phyloP scores from a whole-genome alignment of 1,284 basidiomycete species.

The Cryptococcus sp. region DNA sequence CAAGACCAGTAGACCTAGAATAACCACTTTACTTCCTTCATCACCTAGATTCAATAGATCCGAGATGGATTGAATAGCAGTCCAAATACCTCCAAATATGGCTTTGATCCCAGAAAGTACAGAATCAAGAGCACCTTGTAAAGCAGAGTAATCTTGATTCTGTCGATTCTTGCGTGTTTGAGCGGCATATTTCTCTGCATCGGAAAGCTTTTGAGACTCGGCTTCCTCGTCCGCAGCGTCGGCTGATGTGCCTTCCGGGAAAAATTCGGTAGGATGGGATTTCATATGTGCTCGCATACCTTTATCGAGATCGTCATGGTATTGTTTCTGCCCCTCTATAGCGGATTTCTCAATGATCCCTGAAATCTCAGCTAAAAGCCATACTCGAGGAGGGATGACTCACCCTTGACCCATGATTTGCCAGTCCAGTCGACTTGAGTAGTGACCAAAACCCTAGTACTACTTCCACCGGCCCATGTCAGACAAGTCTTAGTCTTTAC shows the following conservation, averaged over 20 bases:
- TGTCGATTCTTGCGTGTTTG: constrained; percentile 25
- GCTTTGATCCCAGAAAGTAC: constrained; percentile 64
- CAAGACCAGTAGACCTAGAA: constrained; percentile 64
- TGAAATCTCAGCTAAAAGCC: constrained; percentile 34
- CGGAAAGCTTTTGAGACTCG: constrained; percentile 20
- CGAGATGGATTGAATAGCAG: constrained; percentile 54
- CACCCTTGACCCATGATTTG: constrained; percentile 91
- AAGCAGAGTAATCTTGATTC: constrained; percentile 52
- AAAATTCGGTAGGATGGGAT: constrained; percentile 81
- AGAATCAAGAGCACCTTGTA: constrained; percentile 83
- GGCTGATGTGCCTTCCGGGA: constrained; percentile 61
- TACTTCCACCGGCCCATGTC: constrained; percentile 80
- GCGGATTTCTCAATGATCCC: constrained; percentile 89
- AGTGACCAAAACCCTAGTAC: constrained; percentile 76
- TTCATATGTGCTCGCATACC: constrained; percentile 84
- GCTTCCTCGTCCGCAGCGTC: constrained; percentile 50
- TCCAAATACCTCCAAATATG: constrained; percentile 63
- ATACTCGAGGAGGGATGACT: constrained; percentile 18
- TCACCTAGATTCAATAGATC: constrained; percentile 62
- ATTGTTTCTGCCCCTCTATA: constrained; percentile 90
- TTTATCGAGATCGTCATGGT: constrained; percentile 77
- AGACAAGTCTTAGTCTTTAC: constrained; percentile 94
- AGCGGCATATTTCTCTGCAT: constrained; percentile 41
- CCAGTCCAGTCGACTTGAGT: constrained; percentile 95
- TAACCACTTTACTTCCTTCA: constrained; percentile 49